These are phyloP conservation scores for Blastomyces silverae DNA, from an alignment of 2,329 filamentous ascomycete genomes.

Conservation along the genomic window DNA sequence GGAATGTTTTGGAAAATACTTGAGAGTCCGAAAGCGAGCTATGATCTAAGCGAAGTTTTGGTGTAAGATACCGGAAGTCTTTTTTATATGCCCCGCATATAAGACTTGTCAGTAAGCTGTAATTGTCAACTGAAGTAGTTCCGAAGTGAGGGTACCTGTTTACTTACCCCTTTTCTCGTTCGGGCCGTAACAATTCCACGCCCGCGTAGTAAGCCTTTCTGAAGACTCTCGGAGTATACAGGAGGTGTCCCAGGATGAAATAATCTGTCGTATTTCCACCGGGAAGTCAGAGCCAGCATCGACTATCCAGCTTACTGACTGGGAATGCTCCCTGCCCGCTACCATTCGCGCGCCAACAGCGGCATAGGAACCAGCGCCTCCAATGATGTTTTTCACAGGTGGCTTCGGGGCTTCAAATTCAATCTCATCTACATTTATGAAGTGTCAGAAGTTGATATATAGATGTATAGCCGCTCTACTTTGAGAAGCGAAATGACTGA, in stretches of 20 bases:
- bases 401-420: constrained; percentile 67
- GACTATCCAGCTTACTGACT: constrained; percentile 77
- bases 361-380: constrained; percentile 80
- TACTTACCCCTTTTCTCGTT: constrained; percentile 54
- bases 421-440: constrained; percentile 67
- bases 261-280: constrained; percentile 51
- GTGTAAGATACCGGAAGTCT: constrained; percentile 80
- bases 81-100: neutral
- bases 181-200: constrained; percentile 83
- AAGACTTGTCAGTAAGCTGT: constrained; percentile 1
- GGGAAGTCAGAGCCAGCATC: constrained; percentile 89
- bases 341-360: constrained; percentile 84
- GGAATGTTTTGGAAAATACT: constrained; percentile 68
- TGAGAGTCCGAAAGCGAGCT: constrained; percentile 60
- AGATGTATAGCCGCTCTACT: neutral
- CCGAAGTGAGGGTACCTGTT: neutral
- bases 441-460: neutral
- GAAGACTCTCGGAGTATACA: constrained; percentile 61
- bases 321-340: constrained; percentile 61
- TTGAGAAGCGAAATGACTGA: constrained; percentile 28
- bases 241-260: constrained; percentile 69
- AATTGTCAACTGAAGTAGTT: constrained; percentile 11
- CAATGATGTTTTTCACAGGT: constrained; percentile 68
- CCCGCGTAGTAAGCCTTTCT: constrained; percentile 70
- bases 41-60: constrained; percentile 73